Percentiles rank a stretch among this genome's conserved stretches.
phyloP scores from a whole-genome alignment of 2,329 filamentous ascomycete species.

The Botryotinia globosa region DNA sequence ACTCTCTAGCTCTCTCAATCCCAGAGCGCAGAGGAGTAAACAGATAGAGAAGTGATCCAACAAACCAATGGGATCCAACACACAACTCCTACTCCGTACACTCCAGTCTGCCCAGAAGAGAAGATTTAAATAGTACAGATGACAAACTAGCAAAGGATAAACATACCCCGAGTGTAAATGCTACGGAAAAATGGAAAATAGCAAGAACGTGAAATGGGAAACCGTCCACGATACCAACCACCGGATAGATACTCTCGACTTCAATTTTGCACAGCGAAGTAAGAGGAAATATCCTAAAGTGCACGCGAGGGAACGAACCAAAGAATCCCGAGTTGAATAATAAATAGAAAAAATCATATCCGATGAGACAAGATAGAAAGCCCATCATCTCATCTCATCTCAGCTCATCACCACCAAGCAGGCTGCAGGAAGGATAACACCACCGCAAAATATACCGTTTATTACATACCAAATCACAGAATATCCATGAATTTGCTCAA shows the following conservation, averaged over 20 bases:
- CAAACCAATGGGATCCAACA: background rate
- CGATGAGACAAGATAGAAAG: background rate
- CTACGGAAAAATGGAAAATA: background rate
- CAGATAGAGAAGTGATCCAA: background rate
- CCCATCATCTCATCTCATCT: background rate
- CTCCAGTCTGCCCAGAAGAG: rapidly evolving
- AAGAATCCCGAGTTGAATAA: rapidly evolving
- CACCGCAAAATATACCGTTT: background rate
- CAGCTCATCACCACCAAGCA: background rate
- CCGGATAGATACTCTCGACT: background rate
- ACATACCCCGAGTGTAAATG: background rate
- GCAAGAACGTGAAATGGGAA: background rate
- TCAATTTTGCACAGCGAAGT: background rate
- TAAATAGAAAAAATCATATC: background rate
- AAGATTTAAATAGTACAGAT: background rate
- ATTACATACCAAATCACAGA: background rate
- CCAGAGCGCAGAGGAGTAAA: background rate
- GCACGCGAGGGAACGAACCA: rapidly evolving
- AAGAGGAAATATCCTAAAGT: background rate
- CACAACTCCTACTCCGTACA: too few relatives aligned
- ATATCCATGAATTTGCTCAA: background rate
- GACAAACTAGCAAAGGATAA: background rate
- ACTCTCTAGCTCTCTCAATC: background rate
- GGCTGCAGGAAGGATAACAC: too few relatives aligned
- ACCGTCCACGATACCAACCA: background rate